phyloP scores from a whole-genome alignment of 345 rosid species.

The Corchorus capsularis region DNA sequence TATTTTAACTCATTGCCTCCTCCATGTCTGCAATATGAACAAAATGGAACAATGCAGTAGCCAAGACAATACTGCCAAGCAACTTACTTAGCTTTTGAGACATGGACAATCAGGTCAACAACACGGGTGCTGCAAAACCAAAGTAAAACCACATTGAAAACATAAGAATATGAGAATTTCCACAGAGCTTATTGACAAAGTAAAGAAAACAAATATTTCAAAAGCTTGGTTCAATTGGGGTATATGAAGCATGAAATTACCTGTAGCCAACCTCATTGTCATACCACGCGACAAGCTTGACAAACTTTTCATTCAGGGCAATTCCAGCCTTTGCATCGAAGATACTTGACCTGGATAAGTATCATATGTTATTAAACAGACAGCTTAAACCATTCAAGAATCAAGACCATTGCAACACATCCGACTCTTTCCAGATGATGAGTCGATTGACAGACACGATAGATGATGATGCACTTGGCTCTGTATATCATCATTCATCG shows the following conservation, averaged over 20 bases:
- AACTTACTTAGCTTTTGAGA: slow-evolving; percentile 31
- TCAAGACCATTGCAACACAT: not conserved
- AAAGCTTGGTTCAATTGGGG: not conserved
- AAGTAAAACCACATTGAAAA: not conserved
- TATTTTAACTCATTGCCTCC: slow-evolving; percentile 4
- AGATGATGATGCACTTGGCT: not conserved
- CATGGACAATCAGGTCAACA: slow-evolving; percentile 58
- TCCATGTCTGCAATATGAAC: not conserved
- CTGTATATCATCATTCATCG: too few relatives aligned
- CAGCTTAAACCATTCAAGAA: too few relatives aligned
- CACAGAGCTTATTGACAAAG: not conserved
- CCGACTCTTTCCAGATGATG: not conserved
- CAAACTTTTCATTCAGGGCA: slow-evolving; percentile 61
- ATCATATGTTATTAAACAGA: not conserved
- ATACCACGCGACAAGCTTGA: slow-evolving; percentile 69
- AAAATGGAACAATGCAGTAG: not conserved
- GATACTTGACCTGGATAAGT: slow-evolving; percentile 63
- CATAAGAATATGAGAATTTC: not conserved
- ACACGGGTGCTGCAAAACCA: slow-evolving; percentile 59
- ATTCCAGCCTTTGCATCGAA: slow-evolving; percentile 91
- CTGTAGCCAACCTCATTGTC: slow-evolving; percentile 91
- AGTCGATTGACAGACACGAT: not conserved
- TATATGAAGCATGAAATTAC: slow-evolving; percentile 21
- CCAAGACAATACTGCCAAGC: not conserved
- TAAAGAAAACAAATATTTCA: not conserved